These are phyloP conservation scores for Leavenworthia alabamica DNA, from an alignment of 345 rosid genomes.

Conservation along the genomic window DNA sequence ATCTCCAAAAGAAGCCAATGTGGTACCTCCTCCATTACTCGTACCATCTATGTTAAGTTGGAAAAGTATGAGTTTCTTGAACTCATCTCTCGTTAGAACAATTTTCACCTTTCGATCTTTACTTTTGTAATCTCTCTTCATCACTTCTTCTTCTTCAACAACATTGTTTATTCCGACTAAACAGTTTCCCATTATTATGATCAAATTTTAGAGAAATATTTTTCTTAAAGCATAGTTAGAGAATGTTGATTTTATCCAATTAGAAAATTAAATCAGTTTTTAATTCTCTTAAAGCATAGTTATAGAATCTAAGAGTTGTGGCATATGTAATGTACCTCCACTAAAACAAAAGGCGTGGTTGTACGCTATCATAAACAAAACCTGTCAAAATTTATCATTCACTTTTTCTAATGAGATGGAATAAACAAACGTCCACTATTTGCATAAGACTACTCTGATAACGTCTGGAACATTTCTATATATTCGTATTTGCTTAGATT, in stretches of 20 bases:
- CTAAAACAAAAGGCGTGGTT: not conserved
- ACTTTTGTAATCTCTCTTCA: conserved; percentile 17
- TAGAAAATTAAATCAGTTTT: too few species aligned
- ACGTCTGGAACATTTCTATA: not conserved
- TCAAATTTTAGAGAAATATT: not conserved
- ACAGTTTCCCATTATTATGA: conserved; percentile 29
- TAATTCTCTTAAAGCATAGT: too few species aligned
- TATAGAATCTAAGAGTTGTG: too few species aligned
- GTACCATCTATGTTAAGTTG: conserved; percentile 27
- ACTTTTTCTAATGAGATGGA: not conserved
- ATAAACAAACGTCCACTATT: not conserved
- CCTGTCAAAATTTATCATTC: not conserved
- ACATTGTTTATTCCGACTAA: conserved; percentile 16
- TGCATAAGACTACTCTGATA: not conserved
- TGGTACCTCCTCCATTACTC: conserved; percentile 25
- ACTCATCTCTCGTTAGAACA: conserved; percentile 25
- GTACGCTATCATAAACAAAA: not conserved
- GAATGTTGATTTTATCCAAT: too few species aligned
- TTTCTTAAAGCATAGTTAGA: too few species aligned
- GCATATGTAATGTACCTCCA: too few species aligned
- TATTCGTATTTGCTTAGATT: not conserved
- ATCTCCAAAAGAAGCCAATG: conserved; percentile 27
- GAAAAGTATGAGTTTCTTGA: conserved; percentile 27
- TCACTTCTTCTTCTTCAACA: conserved; percentile 22
- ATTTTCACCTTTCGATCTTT: conserved; percentile 31